Evolutionary conservation across 192 early-diverging fungal species (phyloP).

Genomic region (Physocladia obscura): DNA sequence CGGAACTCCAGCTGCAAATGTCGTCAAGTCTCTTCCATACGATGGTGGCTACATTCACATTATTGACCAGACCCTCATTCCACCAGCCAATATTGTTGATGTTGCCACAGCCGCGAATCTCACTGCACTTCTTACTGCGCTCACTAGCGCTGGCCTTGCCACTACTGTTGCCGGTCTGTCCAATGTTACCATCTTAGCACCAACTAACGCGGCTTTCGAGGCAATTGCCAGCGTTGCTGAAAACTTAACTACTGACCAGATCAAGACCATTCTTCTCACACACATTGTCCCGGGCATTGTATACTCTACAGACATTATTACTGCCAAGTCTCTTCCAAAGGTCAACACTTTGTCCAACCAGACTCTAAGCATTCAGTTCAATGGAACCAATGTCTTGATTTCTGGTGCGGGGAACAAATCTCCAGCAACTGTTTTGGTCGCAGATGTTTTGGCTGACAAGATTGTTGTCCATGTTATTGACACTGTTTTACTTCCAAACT

Average conservation of each 20-base stretch:
- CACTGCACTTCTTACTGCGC: constrained; percentile 11
- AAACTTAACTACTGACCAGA: constrained; percentile 29
- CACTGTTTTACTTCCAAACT: constrained; percentile 41
- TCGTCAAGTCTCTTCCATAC: constrained; percentile 32
- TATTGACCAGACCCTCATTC: constrained; percentile 41
- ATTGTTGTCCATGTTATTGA: constrained; percentile 54
- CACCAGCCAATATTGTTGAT: constrained; percentile 19
- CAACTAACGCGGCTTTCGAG: constrained; percentile 19
- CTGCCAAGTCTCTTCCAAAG: not conserved
- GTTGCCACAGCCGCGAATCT: constrained; percentile 20
- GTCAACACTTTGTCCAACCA: not conserved
- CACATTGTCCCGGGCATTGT: constrained; percentile 28
- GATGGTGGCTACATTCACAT: constrained; percentile 38
- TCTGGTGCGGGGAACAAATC: constrained; percentile 36
- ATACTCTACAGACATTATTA: constrained; percentile 5
- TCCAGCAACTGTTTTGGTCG: constrained; percentile 37
- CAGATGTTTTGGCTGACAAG: constrained; percentile 39
- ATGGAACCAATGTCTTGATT: constrained; percentile 29
- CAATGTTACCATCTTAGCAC: constrained; percentile 35
- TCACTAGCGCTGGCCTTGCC: constrained; percentile 6
- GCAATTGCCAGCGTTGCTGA: constrained; percentile 20
- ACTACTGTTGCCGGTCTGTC: constrained; percentile 18
- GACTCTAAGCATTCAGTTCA: constrained; percentile 1
- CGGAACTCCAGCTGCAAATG: constrained; percentile 20
- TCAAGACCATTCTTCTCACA: constrained; percentile 31